Evolutionary conservation across 495 filamentous ascomycete species (phyloP).

Genomic region (Trichocladium antarcticum): DNA sequence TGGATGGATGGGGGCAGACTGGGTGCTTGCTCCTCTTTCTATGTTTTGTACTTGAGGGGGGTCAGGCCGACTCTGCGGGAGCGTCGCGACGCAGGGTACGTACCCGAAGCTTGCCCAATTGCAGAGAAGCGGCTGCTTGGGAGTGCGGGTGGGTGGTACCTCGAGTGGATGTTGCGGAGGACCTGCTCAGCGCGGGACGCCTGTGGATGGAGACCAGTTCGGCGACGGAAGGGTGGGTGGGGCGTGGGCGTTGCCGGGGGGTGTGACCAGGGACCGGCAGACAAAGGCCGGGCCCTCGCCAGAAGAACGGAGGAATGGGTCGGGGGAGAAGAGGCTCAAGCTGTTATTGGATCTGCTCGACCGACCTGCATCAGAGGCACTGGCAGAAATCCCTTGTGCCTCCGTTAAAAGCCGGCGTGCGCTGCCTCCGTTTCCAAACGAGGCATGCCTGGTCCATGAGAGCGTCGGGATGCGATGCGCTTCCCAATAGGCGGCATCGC

Average conservation of each 20-base stretch:
- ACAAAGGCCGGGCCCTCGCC: neutral
- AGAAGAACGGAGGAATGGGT: neutral
- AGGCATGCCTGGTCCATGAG: constrained; percentile 15
- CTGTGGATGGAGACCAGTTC: constrained; percentile 17
- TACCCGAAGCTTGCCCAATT: constrained; percentile 19
- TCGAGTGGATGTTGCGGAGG: constrained; percentile 22
- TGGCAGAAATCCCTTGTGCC: neutral
- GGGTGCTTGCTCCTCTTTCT: constrained; percentile 19
- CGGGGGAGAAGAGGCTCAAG: constrained; percentile 5
- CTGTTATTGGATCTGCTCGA: constrained; percentile 8
- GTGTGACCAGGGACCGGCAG: constrained; percentile 16
- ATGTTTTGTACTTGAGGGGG: constrained; percentile 20
- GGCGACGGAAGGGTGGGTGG: constrained; percentile 13
- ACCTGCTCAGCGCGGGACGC: constrained; percentile 10
- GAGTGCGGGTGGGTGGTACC: constrained; percentile 20
- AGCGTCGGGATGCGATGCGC: neutral
- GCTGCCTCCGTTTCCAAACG: constrained; percentile 7
- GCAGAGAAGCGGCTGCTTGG: constrained; percentile 9
- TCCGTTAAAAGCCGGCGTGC: neutral
- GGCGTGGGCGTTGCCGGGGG: constrained; percentile 10
- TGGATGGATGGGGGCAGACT: constrained; percentile 15
- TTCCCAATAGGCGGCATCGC: constrained; percentile 1
- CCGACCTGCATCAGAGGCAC: neutral
- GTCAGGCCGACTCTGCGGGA: constrained; percentile 18
- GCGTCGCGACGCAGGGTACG: constrained; percentile 15